Conservation (phyloP, 2,329 filamentous ascomycete species). For the Sporothrix sp. region DNA sequence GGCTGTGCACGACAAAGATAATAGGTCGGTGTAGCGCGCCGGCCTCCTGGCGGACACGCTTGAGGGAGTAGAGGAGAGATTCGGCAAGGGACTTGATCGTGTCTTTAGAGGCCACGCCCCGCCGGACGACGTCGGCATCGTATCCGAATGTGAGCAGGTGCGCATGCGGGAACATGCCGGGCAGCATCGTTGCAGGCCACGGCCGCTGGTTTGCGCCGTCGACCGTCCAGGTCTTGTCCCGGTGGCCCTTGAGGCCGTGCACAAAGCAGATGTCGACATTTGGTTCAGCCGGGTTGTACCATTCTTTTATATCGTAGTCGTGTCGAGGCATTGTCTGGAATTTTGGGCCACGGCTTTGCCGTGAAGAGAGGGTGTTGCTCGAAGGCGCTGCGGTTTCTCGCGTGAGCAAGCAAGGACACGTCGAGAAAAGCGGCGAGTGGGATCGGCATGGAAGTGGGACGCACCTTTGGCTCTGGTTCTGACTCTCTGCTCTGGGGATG, state of each 20-base stretch:
- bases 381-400: neutral
- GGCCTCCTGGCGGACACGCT: neutral
- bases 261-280: slow-evolving; percentile 21
- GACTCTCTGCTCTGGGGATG: too few relatives aligned
- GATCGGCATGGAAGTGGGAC: neutral
- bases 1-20: slow-evolving; percentile 16
- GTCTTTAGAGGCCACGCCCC: neutral
- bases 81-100: neutral
- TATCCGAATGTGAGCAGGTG: slow-evolving; percentile 21
- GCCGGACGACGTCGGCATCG: slow-evolving; percentile 17
- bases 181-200: slow-evolving; percentile 20
- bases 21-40: slow-evolving; percentile 9
- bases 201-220: slow-evolving; percentile 10
- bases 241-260: slow-evolving; percentile 22
- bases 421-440: too few relatives aligned
- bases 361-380: neutral
- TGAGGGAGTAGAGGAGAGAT: neutral
- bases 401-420: neutral
- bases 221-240: slow-evolving; percentile 19
- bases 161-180: slow-evolving; percentile 16
- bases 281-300: neutral
- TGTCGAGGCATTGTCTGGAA: neutral
- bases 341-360: neutral
- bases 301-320: neutral
- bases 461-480: too few relatives aligned